Conservation (phyloP, 257 asterid species). For the Scutellaria baicalensis region DNA sequence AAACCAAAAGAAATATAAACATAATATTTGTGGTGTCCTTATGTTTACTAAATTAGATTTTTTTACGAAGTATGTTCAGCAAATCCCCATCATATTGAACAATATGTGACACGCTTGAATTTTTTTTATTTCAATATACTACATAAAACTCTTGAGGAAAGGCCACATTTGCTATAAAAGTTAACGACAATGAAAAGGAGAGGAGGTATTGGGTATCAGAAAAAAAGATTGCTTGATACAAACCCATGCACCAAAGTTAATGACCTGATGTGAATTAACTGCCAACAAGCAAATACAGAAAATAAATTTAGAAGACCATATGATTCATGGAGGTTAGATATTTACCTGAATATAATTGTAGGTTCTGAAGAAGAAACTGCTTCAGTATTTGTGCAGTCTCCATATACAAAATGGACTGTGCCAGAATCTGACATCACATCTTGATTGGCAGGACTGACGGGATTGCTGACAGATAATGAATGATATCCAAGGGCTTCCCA, state of each 20-base stretch:
- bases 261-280: not conserved
- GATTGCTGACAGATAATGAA: slow-evolving; percentile 57
- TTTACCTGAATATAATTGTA: slow-evolving; percentile 68
- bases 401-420: slow-evolving; percentile 73
- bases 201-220: not conserved
- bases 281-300: not conserved
- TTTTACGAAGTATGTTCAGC: not conserved
- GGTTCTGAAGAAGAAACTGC: slow-evolving; percentile 57
- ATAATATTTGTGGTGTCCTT: not conserved
- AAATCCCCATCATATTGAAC: not conserved
- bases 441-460: slow-evolving; percentile 32
- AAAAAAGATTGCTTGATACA: not conserved
- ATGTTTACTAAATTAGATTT: not conserved
- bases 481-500: slow-evolving; percentile 88
- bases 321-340: not conserved
- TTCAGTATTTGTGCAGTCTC: slow-evolving; percentile 85
- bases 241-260: not conserved
- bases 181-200: not conserved
- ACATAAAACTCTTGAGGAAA: not conserved
- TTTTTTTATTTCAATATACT: no score
- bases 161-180: not conserved
- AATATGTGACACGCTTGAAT: no score
- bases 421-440: slow-evolving; percentile 59
- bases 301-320: not conserved
- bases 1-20: not conserved